Conservation (phyloP, 1,284 basidiomycete species). For the Phlebopus sp. region DNA sequence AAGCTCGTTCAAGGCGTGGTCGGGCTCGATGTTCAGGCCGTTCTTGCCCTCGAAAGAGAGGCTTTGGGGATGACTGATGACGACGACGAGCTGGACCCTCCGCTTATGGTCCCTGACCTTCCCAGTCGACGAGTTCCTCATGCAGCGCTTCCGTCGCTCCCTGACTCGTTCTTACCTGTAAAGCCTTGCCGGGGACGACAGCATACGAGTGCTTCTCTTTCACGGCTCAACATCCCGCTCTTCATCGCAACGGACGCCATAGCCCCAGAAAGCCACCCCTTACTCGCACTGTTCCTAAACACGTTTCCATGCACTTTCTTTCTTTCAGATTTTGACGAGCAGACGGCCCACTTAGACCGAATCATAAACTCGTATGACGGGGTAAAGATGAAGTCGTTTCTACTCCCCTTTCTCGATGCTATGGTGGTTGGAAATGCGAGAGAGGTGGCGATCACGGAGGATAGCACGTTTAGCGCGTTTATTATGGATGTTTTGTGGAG, state of each 20-base stretch:
- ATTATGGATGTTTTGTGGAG: conserved; percentile 66
- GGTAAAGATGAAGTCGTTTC: conserved; percentile 45
- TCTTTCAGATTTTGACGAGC: conserved; percentile 52
- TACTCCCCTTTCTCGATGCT: conserved; percentile 68
- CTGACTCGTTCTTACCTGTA: conserved; percentile 19
- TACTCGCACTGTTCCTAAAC: conserved; percentile 46
- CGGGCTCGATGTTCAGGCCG: conserved; percentile 10
- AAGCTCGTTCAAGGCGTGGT: conserved; percentile 40
- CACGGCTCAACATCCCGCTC: conserved; percentile 55
- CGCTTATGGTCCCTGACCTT: conserved; percentile 16
- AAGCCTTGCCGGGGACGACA: conserved; percentile 34
- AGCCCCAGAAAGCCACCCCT: conserved; percentile 42
- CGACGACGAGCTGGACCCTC: conserved; percentile 17
- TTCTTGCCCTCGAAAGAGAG: neutral
- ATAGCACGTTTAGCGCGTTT: conserved; percentile 73
- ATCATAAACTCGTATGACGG: conserved; percentile 54
- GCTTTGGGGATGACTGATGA: neutral
- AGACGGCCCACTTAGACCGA: conserved; percentile 37
- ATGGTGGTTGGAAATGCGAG: conserved; percentile 58
- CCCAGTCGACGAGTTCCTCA: conserved; percentile 21
- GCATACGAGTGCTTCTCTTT: conserved; percentile 35
- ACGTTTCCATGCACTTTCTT: conserved; percentile 74
- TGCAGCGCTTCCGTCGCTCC: conserved; percentile 19
- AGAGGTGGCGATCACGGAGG: conserved; percentile 61
- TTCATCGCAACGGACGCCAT: conserved; percentile 70